These are phyloP conservation scores for Mortierella sp. DNA, from an alignment of 371 early-diverging fungal genomes.

Conservation along the genomic window DNA sequence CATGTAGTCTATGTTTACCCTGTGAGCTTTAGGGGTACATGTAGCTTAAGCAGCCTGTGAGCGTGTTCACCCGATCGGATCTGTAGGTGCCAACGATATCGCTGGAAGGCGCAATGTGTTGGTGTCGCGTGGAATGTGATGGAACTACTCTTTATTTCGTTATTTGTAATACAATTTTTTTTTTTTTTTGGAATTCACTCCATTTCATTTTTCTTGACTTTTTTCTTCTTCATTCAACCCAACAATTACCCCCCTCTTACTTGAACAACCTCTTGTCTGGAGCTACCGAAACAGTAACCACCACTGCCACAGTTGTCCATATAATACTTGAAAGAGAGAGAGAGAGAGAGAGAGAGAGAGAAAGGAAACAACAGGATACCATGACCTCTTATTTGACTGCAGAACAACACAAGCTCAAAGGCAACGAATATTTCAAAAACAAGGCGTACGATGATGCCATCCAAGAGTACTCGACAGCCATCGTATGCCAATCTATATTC, in stretches of 20 bases:
- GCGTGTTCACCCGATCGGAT: too few species aligned
- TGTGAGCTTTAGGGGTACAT: too few species aligned
- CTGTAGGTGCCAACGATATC: too few species aligned
- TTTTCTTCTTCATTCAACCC: neutral
- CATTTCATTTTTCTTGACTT: neutral
- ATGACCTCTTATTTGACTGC: conserved; percentile 49
- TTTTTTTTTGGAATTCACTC: neutral
- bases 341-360: too few species aligned
- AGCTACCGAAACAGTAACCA: neutral
- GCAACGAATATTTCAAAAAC: conserved; percentile 69
- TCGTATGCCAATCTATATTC: conserved; percentile 59
- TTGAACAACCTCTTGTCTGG: neutral
- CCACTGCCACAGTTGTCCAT: neutral
- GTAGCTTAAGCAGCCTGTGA: too few species aligned
- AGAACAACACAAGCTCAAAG: conserved; percentile 62
- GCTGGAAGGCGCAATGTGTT: too few species aligned
- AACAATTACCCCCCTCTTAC: too few species aligned
- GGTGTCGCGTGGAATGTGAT: conserved; percentile 7
- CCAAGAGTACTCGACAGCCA: conserved; percentile 80
- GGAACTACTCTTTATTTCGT: neutral
- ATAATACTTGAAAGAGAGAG: too few species aligned
- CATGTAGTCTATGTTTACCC: too few species aligned
- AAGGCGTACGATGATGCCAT: conserved; percentile 77
- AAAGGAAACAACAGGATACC: neutral
- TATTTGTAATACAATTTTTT: neutral